A percentile compares a stretch with the other conserved stretches of the same genome.
Conservation (phyloP, 2,329 filamentous ascomycete genomes). For the Cladophialophora psammophila region DNA sequence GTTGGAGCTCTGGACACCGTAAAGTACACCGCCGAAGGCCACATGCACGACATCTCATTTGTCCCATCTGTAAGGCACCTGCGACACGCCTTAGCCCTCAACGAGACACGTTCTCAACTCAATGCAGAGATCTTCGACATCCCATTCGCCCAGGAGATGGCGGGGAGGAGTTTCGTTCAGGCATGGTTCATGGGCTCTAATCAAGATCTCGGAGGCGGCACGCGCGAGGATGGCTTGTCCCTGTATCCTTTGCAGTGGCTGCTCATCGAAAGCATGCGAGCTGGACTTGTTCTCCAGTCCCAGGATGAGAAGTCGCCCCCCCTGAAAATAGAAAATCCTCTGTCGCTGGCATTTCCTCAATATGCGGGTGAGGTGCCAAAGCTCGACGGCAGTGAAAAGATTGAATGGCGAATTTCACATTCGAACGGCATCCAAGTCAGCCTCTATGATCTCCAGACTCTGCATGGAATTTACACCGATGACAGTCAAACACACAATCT, state of each 20-base stretch:
- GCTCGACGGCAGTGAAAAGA: conserved; percentile 31
- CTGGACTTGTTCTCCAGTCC: conserved; percentile 44
- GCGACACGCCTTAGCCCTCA: conserved; percentile 51
- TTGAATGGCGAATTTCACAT: conserved; percentile 36
- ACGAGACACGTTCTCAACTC: conserved; percentile 47
- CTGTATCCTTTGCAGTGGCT: conserved; percentile 56
- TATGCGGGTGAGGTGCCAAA: conserved; percentile 35
- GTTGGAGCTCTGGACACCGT: conserved; percentile 51
- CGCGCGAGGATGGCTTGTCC: conserved; percentile 48
- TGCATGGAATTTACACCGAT: conserved; percentile 25
- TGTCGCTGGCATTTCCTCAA: conserved; percentile 36
- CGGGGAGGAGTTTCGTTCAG: conserved; percentile 45
- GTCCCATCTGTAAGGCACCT: conserved; percentile 47
- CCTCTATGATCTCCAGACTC: conserved; percentile 36
- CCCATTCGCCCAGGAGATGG: conserved; percentile 34
- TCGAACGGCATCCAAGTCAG: conserved; percentile 35
- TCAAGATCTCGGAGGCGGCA: conserved; percentile 49
- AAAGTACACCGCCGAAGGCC: conserved; percentile 42
- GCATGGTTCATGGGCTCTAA: conserved; percentile 53
- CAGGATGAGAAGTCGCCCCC: conserved; percentile 1
- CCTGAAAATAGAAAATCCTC: conserved; percentile 8
- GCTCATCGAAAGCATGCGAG: conserved; percentile 46
- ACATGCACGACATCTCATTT: conserved; percentile 44
- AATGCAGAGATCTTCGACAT: conserved; percentile 41
- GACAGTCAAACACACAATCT: conserved; percentile 33